Conservation (phyloP, 306 rosid species). For the Mucuna pruriens region DNA sequence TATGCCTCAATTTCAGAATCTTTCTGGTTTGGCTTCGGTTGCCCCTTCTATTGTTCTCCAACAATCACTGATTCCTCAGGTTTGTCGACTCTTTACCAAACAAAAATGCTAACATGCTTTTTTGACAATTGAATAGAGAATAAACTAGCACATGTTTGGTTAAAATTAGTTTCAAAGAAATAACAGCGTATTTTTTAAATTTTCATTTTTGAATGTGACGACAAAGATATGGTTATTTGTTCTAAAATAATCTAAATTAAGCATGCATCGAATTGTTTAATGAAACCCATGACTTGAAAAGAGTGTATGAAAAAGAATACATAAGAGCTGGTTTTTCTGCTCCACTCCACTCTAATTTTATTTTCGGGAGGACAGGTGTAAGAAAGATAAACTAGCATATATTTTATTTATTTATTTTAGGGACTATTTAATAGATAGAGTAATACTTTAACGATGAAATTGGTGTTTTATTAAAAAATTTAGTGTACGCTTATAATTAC, state of each 20-base stretch:
- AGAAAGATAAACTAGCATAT: too few relatives aligned
- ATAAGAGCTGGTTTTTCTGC: not conserved
- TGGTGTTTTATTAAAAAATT: too few relatives aligned
- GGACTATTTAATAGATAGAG: too few relatives aligned
- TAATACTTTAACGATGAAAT: too few relatives aligned
- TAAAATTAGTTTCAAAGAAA: not conserved
- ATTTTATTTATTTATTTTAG: too few relatives aligned
- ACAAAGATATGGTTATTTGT: not conserved
- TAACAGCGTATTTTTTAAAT: not conserved
- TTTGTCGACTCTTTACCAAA: not conserved
- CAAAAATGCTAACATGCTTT: not conserved
- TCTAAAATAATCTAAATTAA: not conserved
- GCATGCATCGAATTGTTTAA: not conserved
- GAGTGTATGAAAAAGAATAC: not conserved
- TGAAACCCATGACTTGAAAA: not conserved
- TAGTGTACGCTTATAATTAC: too few relatives aligned
- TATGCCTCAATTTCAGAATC: constrained; percentile 58
- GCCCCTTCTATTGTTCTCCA: constrained; percentile 45
- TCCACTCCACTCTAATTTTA: not conserved
- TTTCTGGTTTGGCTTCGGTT: constrained; percentile 40
- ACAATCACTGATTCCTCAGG: constrained; percentile 68
- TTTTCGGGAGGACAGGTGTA: too few relatives aligned
- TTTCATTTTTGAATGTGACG: not conserved
- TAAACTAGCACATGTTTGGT: not conserved
- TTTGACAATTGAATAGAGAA: not conserved